Evolutionary conservation across 805 yeast species (phyloP).

Genomic region (Yarrowia hollandica): DNA sequence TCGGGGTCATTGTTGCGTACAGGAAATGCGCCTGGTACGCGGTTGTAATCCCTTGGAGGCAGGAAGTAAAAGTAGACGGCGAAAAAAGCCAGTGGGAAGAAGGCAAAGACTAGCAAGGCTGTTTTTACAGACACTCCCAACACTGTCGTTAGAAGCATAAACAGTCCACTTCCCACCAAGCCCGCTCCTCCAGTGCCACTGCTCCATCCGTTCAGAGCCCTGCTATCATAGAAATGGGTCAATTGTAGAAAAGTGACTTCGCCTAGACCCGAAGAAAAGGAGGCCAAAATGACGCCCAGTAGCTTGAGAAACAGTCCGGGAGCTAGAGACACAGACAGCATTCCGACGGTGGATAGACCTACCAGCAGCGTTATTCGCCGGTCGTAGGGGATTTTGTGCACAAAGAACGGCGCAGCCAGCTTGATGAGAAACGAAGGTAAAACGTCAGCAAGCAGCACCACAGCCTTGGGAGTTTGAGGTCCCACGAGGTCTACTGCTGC

Average conservation of each 20-base stretch:
- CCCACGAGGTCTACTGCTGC: slow-evolving; percentile 95
- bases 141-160: slow-evolving; percentile 70
- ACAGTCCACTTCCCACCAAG: slow-evolving; percentile 68
- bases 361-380: slow-evolving; percentile 57
- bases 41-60: slow-evolving; percentile 34
- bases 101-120: slow-evolving; percentile 58
- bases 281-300: slow-evolving; percentile 75
- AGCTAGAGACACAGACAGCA: slow-evolving; percentile 62
- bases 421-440: slow-evolving; percentile 77
- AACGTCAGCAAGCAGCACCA: slow-evolving; percentile 82
- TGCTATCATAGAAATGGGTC: slow-evolving; percentile 68
- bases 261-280: slow-evolving; percentile 84
- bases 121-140: slow-evolving; percentile 54
- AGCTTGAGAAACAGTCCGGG: slow-evolving; percentile 47
- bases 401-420: slow-evolving; percentile 72
- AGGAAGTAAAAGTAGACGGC: slow-evolving; percentile 38
- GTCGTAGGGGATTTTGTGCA: slow-evolving; percentile 64
- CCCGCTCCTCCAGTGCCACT: slow-evolving; percentile 98
- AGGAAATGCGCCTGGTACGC: slow-evolving; percentile 1
- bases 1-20: background rate
- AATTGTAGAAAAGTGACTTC: slow-evolving; percentile 85
- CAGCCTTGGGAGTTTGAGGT: slow-evolving; percentile 75
- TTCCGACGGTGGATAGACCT: slow-evolving; percentile 64
- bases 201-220: slow-evolving; percentile 82
- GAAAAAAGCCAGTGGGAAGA: slow-evolving; percentile 42